Percentiles rank a stretch among this genome's conserved stretches.
Conservation (phyloP, 352 stramenopile genomes). For the Globisporangium spiculum region DNA sequence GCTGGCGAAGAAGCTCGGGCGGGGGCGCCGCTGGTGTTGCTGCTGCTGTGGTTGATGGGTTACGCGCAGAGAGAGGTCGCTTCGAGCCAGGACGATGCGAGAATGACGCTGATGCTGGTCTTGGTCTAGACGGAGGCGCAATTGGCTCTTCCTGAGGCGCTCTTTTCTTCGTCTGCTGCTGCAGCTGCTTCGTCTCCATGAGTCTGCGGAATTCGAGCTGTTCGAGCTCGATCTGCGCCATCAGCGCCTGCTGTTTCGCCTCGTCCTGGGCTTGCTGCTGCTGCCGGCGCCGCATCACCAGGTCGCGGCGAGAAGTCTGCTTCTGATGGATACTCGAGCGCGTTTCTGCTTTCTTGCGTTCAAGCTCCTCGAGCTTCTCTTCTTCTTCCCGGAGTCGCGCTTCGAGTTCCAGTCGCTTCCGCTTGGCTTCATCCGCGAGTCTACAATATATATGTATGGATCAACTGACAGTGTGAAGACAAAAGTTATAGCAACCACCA, state of each 20-base stretch:
- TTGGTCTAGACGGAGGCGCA: constrained; percentile 9
- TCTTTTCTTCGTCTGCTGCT: constrained; percentile 14
- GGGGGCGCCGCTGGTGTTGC: background rate
- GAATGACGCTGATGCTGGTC: background rate
- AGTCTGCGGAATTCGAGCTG: constrained; percentile 16
- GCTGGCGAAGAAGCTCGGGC: constrained; percentile 39
- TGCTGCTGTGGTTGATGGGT: constrained; percentile 13
- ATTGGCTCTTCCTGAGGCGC: constrained; percentile 6
- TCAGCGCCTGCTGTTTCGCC: constrained; percentile 20
- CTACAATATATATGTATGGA: background rate
- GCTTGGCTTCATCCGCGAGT: constrained; percentile 11
- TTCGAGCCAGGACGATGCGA: constrained; percentile 6
- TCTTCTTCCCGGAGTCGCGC: constrained; percentile 16
- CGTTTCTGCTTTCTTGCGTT: constrained; percentile 26
- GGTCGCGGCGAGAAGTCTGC: constrained; percentile 10
- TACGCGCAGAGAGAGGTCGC: constrained; percentile 29
- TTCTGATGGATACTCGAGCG: constrained; percentile 17
- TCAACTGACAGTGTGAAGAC: background rate
- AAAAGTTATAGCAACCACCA: background rate
- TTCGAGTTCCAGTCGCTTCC: constrained; percentile 18
- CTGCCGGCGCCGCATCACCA: constrained; percentile 12
- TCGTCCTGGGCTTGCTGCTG: constrained; percentile 20
- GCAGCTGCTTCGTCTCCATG: constrained; percentile 23
- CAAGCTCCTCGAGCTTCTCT: constrained; percentile 18
- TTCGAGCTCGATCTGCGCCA: constrained; percentile 14